Conservation (phyloP, 164 flowering plant species). For the Sextonia rubra region DNA sequence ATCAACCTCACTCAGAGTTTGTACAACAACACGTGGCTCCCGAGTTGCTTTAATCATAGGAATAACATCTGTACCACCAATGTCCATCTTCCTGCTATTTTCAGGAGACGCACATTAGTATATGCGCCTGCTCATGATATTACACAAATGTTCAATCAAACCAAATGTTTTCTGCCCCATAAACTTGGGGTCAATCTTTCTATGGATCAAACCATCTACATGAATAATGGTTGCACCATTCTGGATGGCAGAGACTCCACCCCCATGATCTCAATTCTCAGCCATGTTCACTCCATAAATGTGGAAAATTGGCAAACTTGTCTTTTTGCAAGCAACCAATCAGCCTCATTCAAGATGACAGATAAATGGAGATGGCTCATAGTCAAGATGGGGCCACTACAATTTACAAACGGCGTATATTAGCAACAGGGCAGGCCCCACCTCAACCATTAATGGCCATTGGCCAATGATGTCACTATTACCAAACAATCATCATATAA, state of each 20-base stretch:
- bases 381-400: background rate
- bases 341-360: background rate
- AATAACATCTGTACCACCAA: conserved; percentile 15
- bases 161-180: too few relatives aligned
- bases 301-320: background rate
- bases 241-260: background rate
- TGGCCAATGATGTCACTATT: background rate
- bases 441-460: background rate
- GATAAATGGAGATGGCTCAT: background rate
- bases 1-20: conserved; percentile 38
- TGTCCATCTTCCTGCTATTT: conserved; percentile 21
- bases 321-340: background rate
- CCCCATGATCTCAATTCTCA: background rate
- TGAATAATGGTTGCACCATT: background rate
- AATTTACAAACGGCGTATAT: background rate
- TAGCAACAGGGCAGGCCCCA: background rate
- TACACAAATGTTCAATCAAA: too few relatives aligned
- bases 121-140: background rate
- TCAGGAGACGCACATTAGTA: background rate
- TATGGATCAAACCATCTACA: too few relatives aligned
- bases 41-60: conserved; percentile 21
- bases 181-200: too few relatives aligned
- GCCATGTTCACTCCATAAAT: background rate
- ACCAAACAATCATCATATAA: background rate
- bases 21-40: conserved; percentile 40